Percentiles rank a stretch among this genome's conserved stretches.
These are phyloP conservation scores for Solanum appendiculatum DNA, from an alignment of 257 asterid genomes.

Conservation along the genomic window DNA sequence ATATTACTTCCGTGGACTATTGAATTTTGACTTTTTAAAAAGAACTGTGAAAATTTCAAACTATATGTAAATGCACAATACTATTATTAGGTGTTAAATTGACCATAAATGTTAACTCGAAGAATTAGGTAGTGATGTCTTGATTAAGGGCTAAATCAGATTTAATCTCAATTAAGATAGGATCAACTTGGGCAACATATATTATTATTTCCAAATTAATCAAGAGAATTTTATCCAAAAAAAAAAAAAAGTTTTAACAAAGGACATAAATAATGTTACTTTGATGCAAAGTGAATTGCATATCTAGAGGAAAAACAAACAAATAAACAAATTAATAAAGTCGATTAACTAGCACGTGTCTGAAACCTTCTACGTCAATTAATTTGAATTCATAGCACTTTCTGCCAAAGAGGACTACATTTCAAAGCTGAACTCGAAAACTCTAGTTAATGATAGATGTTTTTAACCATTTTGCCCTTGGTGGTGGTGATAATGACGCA, in stretches of 20 bases:
- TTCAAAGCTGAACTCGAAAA: background rate
- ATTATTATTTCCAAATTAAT: background rate
- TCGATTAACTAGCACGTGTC: background rate
- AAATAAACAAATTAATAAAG: background rate
- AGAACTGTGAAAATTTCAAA: background rate
- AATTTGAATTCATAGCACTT: background rate
- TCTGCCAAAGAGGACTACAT: too few relatives aligned
- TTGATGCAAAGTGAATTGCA: background rate
- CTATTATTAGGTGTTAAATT: background rate
- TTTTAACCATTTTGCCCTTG: background rate
- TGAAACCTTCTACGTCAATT: background rate
- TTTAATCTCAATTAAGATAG: background rate
- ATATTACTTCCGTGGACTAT: background rate
- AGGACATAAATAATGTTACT: too few relatives aligned
- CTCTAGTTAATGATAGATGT: background rate
- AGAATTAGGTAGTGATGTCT: background rate
- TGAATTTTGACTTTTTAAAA: background rate
- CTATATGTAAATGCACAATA: background rate
- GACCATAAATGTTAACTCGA: background rate
- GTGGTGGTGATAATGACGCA: background rate
- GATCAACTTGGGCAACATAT: background rate
- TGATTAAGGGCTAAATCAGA: background rate
- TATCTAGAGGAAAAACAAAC: background rate
- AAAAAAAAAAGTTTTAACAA: background rate
- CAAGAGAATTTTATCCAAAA: background rate